phyloP scores from a whole-genome alignment of 768 basidiomycete species.

The Hydnomerulius pinastri region DNA sequence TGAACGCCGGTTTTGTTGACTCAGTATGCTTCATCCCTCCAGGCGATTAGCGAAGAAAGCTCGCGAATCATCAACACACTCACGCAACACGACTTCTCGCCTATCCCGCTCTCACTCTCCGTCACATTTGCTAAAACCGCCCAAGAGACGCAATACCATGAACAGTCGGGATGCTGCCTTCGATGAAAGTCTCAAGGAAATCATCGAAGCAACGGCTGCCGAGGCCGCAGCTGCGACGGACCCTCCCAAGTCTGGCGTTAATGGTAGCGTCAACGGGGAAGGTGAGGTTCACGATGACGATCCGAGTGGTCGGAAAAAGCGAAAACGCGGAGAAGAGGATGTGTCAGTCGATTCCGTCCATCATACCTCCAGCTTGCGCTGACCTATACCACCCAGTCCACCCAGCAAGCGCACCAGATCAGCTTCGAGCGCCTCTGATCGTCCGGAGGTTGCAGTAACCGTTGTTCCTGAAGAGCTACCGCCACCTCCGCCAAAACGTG shows the following conservation, averaged over 20 bases:
- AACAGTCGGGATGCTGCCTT: constrained; percentile 95
- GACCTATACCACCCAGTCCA: constrained; percentile 34
- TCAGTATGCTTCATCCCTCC: constrained; percentile 11
- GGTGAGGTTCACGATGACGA: constrained; percentile 53
- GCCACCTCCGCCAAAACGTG: constrained; percentile 35
- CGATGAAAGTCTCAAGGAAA: constrained; percentile 82
- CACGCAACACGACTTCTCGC: constrained; percentile 61
- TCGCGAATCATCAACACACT: constrained; percentile 64
- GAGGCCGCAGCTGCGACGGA: constrained; percentile 62
- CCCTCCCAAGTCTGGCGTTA: constrained; percentile 32
- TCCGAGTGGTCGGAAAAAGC: constrained; percentile 56
- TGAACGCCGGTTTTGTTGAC: constrained; percentile 19
- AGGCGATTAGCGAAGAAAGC: constrained; percentile 66
- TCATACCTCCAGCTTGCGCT: constrained; percentile 5
- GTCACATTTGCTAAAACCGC: constrained; percentile 56
- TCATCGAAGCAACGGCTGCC: constrained; percentile 72
- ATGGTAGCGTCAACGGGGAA: constrained; percentile 43
- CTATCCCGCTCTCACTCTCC: constrained; percentile 80
- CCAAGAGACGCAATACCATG: constrained; percentile 95
- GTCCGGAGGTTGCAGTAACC: constrained; percentile 39
- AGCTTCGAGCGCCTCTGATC: constrained; percentile 70
- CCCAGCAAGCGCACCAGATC: constrained; percentile 78
- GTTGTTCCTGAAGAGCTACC: constrained; percentile 43
- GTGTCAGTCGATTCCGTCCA: constrained; percentile 44
- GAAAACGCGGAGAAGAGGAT: constrained; percentile 77